Conservation (phyloP, 768 basidiomycete species). For the Psilocybe cyanescens region DNA sequence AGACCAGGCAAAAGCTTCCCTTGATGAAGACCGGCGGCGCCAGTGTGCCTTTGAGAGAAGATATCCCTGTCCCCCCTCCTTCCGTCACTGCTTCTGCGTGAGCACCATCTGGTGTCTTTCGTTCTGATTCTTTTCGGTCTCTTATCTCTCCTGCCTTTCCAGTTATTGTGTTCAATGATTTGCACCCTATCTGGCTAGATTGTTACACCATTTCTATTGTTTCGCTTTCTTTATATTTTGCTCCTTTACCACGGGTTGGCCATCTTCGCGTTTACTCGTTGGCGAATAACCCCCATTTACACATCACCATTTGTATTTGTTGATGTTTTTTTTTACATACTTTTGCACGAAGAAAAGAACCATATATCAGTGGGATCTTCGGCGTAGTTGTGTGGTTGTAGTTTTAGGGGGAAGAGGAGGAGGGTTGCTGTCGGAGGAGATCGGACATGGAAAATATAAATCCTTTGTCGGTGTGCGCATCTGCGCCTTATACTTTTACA, state of each 20-base stretch:
- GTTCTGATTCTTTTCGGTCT: neutral
- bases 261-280: neutral
- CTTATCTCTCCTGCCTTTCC: neutral
- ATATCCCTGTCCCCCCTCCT: conserved; percentile 27
- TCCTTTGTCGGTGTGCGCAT: neutral
- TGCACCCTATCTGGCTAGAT: neutral
- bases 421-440: neutral
- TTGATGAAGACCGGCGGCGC: conserved; percentile 20
- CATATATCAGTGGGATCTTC: neutral
- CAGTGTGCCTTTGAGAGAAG: conserved; percentile 19
- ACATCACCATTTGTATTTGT: neutral
- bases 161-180: neutral
- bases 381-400: neutral
- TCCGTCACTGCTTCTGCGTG: conserved; percentile 24
- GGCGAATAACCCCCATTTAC: neutral
- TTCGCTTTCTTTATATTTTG: neutral
- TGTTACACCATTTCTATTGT: neutral
- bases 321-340: neutral
- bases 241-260: neutral
- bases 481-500: neutral
- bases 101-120: neutral
- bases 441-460: neutral
- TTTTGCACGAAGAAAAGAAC: neutral
- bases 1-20: conserved; percentile 11
- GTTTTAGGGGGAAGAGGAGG: neutral